These are phyloP conservation scores for Teratosphaeria gauchensis DNA, from an alignment of 2,329 filamentous ascomycete species.

Conservation along the genomic window DNA sequence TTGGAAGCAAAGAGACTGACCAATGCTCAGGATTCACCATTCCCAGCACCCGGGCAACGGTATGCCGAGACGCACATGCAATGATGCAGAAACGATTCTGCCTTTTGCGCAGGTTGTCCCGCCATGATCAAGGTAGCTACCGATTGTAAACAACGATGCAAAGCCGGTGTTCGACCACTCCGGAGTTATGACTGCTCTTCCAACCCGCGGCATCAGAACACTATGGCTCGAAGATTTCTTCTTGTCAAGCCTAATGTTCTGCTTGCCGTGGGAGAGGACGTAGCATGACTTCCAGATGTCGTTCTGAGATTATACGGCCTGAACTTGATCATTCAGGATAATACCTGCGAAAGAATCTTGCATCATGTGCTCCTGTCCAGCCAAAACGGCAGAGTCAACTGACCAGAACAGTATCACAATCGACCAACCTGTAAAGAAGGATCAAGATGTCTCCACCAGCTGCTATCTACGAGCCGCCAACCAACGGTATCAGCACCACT, in stretches of 20 bases:
- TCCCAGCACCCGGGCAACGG: neutral
- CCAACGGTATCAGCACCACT: slow-evolving; percentile 31
- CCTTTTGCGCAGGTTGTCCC: slow-evolving; percentile 8
- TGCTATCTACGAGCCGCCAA: slow-evolving; percentile 41
- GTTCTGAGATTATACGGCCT: slow-evolving; percentile 85
- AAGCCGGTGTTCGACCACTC: slow-evolving; percentile 16
- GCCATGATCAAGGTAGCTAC: slow-evolving; percentile 17
- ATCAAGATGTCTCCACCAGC: slow-evolving; percentile 71
- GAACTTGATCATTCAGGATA: slow-evolving; percentile 93
- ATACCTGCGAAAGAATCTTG: slow-evolving; percentile 98
- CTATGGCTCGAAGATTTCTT: too few relatives aligned
- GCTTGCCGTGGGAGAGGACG: slow-evolving; percentile 7
- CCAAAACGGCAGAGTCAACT: slow-evolving; percentile 25
- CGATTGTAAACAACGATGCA: slow-evolving; percentile 13
- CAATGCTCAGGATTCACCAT: neutral
- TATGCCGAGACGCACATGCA: slow-evolving; percentile 5
- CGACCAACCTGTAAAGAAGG: slow-evolving; percentile 28
- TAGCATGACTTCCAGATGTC: slow-evolving; percentile 16
- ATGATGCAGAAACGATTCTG: slow-evolving; percentile 10
- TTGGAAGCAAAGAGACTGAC: slow-evolving; percentile 1
- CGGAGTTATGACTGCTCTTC: slow-evolving; percentile 2
- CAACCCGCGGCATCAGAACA: slow-evolving; percentile 3
- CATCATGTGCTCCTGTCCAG: slow-evolving; percentile 36
- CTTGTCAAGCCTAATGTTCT: neutral
- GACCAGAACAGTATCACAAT: neutral